These are phyloP conservation scores for Colletotrichum salicis DNA, from an alignment of 2,329 filamentous ascomycete genomes.

Conservation along the genomic window DNA sequence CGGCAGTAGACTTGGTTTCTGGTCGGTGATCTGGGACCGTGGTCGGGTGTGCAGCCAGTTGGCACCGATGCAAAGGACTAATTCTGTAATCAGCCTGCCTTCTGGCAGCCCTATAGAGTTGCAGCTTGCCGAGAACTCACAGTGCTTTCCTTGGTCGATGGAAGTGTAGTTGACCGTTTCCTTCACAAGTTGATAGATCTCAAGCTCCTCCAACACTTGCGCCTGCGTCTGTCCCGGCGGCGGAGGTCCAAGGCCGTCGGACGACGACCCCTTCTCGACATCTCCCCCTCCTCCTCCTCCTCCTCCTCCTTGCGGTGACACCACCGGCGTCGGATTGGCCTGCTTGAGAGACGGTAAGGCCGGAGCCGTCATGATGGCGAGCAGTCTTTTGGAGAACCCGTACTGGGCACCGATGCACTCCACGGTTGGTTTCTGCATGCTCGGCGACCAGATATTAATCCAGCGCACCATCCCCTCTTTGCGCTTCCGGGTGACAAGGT, in stretches of 20 bases:
- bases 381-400: conserved; percentile 74
- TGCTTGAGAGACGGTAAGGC: conserved; percentile 25
- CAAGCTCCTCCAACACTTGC: conserved; percentile 40
- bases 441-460: conserved; percentile 81
- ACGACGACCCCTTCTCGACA: conserved; percentile 8
- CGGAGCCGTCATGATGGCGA: conserved; percentile 68
- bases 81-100: conserved; percentile 34
- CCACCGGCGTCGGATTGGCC: background rate
- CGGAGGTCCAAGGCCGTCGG: conserved; percentile 23
- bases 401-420: conserved; percentile 68
- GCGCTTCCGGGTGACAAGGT: conserved; percentile 46
- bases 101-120: background rate
- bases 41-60: conserved; percentile 67
- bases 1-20: conserved; percentile 44
- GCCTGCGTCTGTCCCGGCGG: conserved; percentile 28
- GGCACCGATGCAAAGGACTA: conserved; percentile 77
- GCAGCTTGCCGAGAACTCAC: conserved; percentile 50
- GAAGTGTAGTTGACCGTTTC: conserved; percentile 82
- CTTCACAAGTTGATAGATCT: conserved; percentile 66
- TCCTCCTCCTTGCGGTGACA: background rate
- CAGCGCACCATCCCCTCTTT: conserved; percentile 62
- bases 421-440: conserved; percentile 66
- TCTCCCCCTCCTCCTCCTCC: background rate
- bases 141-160: conserved; percentile 74
- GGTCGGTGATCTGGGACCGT: conserved; percentile 41